Evolutionary conservation across 139 green algal species (phyloP).

Genomic region (Chlamydomonas eustigma): DNA sequence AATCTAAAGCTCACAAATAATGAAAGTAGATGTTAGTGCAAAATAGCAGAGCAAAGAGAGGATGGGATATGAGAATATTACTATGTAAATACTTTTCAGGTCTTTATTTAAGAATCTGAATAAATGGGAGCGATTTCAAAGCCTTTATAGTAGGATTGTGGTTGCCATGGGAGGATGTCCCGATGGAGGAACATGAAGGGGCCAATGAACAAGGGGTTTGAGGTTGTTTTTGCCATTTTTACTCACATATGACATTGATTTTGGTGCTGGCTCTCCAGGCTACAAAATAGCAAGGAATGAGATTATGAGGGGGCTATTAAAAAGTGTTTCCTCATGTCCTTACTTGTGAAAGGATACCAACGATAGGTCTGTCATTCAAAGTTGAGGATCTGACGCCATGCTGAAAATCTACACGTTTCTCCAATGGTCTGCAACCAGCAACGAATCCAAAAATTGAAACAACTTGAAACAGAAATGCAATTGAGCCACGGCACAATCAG

Average conservation of each 20-base stretch:
- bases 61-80: neutral
- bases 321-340: neutral
- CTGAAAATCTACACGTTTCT: too few species aligned
- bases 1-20: too few species aligned
- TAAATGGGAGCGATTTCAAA: too few species aligned
- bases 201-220: neutral
- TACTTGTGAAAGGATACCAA: constrained; percentile 62
- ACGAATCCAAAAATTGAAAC: too few species aligned
- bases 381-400: too few species aligned
- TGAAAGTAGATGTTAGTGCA: too few species aligned
- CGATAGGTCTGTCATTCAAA: constrained; percentile 50
- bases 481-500: too few species aligned
- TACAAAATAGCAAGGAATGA: neutral
- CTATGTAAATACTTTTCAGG: neutral
- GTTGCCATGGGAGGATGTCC: neutral
- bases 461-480: too few species aligned
- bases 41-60: neutral
- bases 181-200: neutral
- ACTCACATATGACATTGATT: neutral
- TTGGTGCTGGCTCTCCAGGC: constrained; percentile 16
- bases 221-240: neutral
- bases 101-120: neutral
- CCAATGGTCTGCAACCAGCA: too few species aligned
- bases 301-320: neutral
- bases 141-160: neutral